These are phyloP conservation scores for Aspergillaceae sp. DNA, from an alignment of 2,329 filamentous ascomycete genomes.

Conservation along the genomic window DNA sequence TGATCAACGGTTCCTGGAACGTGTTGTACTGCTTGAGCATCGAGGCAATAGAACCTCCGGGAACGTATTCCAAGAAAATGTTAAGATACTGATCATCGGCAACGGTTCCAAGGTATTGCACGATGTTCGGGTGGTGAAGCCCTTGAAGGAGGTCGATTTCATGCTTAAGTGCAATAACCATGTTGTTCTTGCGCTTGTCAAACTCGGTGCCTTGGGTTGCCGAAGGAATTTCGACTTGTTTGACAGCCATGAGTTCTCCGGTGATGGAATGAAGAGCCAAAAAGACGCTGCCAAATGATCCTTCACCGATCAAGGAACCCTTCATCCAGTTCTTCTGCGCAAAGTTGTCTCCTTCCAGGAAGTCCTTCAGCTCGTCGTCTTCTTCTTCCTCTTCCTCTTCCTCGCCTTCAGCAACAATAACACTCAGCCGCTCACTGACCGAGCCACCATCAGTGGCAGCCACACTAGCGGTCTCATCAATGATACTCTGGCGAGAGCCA, in stretches of 20 bases:
- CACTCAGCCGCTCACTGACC: constrained; percentile 70
- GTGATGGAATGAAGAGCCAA: constrained; percentile 91
- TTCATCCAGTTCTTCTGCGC: constrained; percentile 99
- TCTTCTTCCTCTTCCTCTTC: constrained; percentile 87
- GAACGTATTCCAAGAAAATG: constrained; percentile 99
- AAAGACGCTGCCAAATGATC: constrained; percentile 93
- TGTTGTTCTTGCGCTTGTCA: constrained; percentile 89
- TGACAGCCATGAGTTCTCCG: constrained; percentile 93
- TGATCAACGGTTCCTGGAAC: constrained; percentile 82
- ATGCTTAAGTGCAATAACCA: constrained; percentile 94
- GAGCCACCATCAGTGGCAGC: constrained; percentile 59
- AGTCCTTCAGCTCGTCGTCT: constrained; percentile 81
- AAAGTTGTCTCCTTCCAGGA: constrained; percentile 87
- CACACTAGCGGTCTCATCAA: constrained; percentile 69
- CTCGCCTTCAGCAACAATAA: constrained; percentile 80
- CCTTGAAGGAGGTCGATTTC: constrained; percentile 92
- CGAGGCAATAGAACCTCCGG: constrained; percentile 91
- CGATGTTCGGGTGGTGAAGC: constrained; percentile 91
- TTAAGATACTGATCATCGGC: constrained; percentile 87
- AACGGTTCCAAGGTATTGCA: constrained; percentile 93
- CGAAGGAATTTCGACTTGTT: constrained; percentile 89
- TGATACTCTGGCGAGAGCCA: constrained; percentile 61
- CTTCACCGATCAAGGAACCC: constrained; percentile 90
- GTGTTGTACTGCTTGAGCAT: constrained; percentile 99
- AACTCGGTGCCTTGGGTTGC: constrained; percentile 67